Evolutionary conservation across 768 basidiomycete genomes (phyloP).

Genomic region (Podaxis sp.): DNA sequence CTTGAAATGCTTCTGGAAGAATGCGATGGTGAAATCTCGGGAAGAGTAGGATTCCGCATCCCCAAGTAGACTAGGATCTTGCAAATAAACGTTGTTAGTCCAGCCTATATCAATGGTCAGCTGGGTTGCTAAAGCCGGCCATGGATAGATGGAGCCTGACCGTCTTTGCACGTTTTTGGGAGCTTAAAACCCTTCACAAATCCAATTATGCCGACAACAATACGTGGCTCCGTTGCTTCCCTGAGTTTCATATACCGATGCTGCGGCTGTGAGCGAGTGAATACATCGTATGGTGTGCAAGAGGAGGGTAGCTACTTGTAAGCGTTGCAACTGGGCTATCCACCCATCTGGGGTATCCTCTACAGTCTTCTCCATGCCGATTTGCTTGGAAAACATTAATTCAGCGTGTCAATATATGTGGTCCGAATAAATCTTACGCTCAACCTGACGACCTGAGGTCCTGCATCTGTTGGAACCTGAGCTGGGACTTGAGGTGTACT

Average conservation of each 20-base stretch:
- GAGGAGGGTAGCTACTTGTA: neutral
- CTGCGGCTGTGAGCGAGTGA: neutral
- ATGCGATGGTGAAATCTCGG: neutral
- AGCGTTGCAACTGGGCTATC: slow-evolving; percentile 1
- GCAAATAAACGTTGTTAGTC: neutral
- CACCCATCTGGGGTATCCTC: slow-evolving; percentile 5
- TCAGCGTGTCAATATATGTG: neutral
- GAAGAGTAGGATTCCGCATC: neutral
- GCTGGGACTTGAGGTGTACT: neutral
- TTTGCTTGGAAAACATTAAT: neutral
- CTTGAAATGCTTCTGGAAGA: slow-evolving; percentile 2
- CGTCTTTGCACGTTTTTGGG: neutral
- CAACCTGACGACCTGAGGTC: neutral
- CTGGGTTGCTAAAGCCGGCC: no score
- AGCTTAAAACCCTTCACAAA: neutral
- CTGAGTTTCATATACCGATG: neutral
- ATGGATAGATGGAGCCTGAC: neutral
- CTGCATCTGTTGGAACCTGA: neutral
- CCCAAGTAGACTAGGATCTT: slow-evolving; percentile 1
- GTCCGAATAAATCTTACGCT: neutral
- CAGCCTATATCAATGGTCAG: neutral
- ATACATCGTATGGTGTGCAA: neutral
- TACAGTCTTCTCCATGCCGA: neutral
- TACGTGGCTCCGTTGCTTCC: neutral
- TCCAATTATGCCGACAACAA: neutral